phyloP scores from a whole-genome alignment of 345 rosid species.

The Eucalyptus fibrosa region DNA sequence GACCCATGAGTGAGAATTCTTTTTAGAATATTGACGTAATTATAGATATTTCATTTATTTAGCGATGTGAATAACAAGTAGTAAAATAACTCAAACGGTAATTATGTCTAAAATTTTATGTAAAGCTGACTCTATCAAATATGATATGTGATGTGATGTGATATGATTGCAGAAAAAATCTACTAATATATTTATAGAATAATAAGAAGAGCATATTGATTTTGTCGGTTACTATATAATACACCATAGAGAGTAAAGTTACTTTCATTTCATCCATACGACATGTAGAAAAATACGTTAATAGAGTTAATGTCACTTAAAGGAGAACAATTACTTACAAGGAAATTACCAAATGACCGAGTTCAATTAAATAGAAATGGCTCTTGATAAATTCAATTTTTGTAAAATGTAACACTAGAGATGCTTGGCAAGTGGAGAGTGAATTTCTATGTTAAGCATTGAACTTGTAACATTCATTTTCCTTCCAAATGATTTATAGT shows the following conservation, averaged over 20 bases:
- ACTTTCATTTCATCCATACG: not conserved
- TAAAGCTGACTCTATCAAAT: not conserved
- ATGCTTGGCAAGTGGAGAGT: not conserved
- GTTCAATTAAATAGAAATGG: not conserved
- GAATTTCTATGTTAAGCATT: not conserved
- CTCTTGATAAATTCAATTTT: no score
- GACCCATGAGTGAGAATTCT: not conserved
- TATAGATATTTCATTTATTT: not conserved
- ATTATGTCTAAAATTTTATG: not conserved
- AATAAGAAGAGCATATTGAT: not conserved
- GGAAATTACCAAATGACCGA: not conserved
- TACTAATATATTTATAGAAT: not conserved
- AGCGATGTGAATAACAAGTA: not conserved
- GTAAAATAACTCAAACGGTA: not conserved
- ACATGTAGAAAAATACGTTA: not conserved
- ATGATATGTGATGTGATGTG: not conserved
- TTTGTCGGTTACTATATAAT: not conserved
- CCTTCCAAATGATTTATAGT: not conserved
- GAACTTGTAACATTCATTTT: not conserved
- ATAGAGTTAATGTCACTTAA: not conserved
- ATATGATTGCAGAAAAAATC: not conserved
- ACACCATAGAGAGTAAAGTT: not conserved
- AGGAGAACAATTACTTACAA: not conserved
- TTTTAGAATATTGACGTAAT: not conserved
- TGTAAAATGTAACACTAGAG: not conserved